Evolutionary conservation across 805 yeast species (phyloP), one percentile per base, ranked within the genome.

Genomic region (Starmerella scarabaei): DNA sequence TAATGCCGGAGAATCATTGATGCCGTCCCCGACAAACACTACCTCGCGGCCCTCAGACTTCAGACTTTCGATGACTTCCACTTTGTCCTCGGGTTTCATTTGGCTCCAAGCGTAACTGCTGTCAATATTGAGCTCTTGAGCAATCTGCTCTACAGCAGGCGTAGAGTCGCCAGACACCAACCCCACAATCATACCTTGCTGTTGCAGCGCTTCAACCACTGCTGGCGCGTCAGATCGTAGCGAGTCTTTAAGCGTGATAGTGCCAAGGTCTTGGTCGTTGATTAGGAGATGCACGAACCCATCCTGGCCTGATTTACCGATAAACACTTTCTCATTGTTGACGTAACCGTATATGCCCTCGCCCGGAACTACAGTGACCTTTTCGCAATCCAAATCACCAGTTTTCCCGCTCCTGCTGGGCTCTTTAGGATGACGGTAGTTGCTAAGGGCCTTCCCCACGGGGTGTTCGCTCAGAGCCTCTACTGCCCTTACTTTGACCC

Each of bases 1-100:
- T 40, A 91, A 68, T 0, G 97, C 97, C 0, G 98, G 96, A 0
- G 97, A 93, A 57, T 91, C 99, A 59, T 91, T 91, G 49, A 91
- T 82, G 44, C 99, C 99, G 61, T 91, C 99, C 29, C 99, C 99
- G 18, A 91, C 78, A 67, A 93, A 85, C 5, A 86, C 88, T 31
- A 91, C 78, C n/a, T 33, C 36, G 11, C 42, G 38, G 14, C 54
- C 58, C 53, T 77, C 81, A 40, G 83, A 62, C 36, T 68, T 65
- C 30, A 52, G 39, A 3, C 36, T 32, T 26, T 62, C 61, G 18
- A 91, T 74, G 26, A 83, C 67, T 23, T 69, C 69, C 41, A 82
- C 76, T 60, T 91, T 91, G 39, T 78, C 80, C 14, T 69, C 63
- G 0, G 97, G 97, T 1, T 79, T 65, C 2, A 83, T 74, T 44